Percentiles rank a stretch among this genome's conserved stretches.
phyloP scores from a whole-genome alignment of 1,284 basidiomycete genomes.

The Rhodotorula sp. region DNA sequence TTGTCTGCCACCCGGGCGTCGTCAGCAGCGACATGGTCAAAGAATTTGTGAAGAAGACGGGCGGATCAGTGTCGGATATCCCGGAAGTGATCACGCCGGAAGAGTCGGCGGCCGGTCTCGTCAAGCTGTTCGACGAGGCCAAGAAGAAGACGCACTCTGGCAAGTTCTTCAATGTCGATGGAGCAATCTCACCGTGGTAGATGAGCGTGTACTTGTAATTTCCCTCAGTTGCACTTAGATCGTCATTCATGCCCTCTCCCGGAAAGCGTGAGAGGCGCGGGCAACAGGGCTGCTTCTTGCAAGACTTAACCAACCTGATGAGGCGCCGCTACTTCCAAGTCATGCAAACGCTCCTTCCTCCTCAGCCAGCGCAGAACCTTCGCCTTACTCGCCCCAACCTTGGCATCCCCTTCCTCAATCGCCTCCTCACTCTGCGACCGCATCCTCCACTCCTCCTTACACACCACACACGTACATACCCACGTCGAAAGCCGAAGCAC shows the following conservation, averaged over 20 bases:
- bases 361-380: constrained; percentile 14
- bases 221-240: no score
- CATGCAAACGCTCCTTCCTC: constrained; percentile 10
- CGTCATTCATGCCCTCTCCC: no score
- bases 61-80: no score
- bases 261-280: no score
- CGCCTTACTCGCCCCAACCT: neutral
- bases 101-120: no score
- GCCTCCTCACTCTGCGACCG: neutral
- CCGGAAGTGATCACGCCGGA: no score
- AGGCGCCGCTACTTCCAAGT: neutral
- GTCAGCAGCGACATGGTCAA: constrained; percentile 22
- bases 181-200: no score
- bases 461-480: constrained; percentile 9
- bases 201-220: no score
- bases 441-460: constrained; percentile 19
- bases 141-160: no score
- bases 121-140: no score
- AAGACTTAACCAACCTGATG: neutral
- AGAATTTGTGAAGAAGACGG: neutral
- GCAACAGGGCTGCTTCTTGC: neutral
- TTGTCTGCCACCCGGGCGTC: neutral
- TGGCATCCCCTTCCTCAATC: neutral
- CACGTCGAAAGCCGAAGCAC: neutral
- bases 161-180: no score